These are phyloP conservation scores for Xylaria sp. DNA, from an alignment of 495 filamentous ascomycete genomes.

Conservation along the genomic window DNA sequence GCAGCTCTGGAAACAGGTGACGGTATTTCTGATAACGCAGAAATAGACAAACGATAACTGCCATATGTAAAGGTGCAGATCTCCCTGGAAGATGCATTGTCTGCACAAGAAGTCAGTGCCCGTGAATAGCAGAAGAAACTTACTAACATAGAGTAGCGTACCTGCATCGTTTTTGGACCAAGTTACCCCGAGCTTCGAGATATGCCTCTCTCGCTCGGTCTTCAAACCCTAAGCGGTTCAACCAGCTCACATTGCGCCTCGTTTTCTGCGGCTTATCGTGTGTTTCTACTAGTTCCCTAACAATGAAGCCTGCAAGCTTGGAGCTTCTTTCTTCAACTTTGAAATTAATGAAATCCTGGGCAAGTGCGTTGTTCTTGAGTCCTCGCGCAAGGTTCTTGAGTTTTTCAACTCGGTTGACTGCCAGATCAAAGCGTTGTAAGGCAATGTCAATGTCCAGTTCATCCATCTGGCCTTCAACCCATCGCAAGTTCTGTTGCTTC, in stretches of 20 bases:
- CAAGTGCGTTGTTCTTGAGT: conserved; percentile 81
- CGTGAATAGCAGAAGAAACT: background rate
- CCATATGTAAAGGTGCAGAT: conserved; percentile 90
- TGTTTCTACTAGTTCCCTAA: conserved; percentile 73
- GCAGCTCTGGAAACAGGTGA: conserved; percentile 84
- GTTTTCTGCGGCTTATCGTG: conserved; percentile 76
- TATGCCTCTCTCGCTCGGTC: conserved; percentile 88
- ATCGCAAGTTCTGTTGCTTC: conserved; percentile 92
- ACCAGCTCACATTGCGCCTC: conserved; percentile 75
- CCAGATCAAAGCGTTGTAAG: conserved; percentile 85
- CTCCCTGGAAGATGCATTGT: conserved; percentile 92
- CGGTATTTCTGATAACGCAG: conserved; percentile 88
- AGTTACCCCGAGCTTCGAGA: conserved; percentile 74
- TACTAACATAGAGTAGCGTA: conserved; percentile 48
- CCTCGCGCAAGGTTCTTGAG: conserved; percentile 77
- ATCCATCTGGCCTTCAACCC: conserved; percentile 94
- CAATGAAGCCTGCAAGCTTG: conserved; percentile 76
- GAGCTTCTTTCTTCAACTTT: conserved; percentile 88
- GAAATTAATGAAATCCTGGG: conserved; percentile 84
- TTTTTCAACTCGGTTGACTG: conserved; percentile 81
- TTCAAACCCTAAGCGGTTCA: conserved; percentile 85
- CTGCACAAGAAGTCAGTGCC: conserved; percentile 55
- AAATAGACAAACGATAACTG: conserved; percentile 98
- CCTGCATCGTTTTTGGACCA: conserved; percentile 83
- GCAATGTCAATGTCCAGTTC: conserved; percentile 96